Base-by-base conservation (phyloP, 208 protist genomes). In the Wallacemonas sp. region DNA sequence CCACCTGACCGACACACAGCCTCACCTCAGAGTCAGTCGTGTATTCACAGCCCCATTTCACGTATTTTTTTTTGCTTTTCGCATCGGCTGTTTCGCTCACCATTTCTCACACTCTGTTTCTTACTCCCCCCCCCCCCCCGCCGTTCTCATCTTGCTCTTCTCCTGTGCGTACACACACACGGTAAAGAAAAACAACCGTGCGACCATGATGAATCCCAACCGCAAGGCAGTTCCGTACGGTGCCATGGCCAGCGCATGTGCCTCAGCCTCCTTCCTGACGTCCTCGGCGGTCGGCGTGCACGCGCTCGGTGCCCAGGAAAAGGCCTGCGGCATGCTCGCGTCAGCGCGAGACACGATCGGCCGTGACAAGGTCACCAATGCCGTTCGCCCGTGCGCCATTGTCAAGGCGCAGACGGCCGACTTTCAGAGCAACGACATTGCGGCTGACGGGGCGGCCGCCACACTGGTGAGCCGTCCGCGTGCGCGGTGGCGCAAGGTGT, bases 401-500 rank as follows among this genome's bases (percentile, higher is more conserved):
- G 75, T 91, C 16, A 89, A 91, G 46, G 84, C 75, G 25, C 81
- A 92, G 31, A 59, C 76, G 3, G 78, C 65, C 20, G 91, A 96
- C 55, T 83, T 81, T 39, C 91, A 96, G 49, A 65, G 91, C n/a
- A 92, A 84, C 62, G 79, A 92, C 44, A 61, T 94, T 11, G 75
- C 82, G 33, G 29, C 63, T 3, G 12, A 26, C 31, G 86, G 78
- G 1, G 38, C 16, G 42, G 69, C 68, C 8, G 86, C 89, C 2
- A 61, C 78, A 29, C 57, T 95, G 18, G 65, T 81, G 59, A 77
- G 63, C 29, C 49, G 59, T 3, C 87, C 86, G 22, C 86, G 84
- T 25, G 81, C 74, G 1, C 69, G 79, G n/a, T 96, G 91, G 88
- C 74, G 77, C 5, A 96, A 96, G 66, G 70, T 96, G 14, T 81